Evolutionary conservation across 805 yeast species (phyloP).

Genomic region (Metschnikowia picachoensis): DNA sequence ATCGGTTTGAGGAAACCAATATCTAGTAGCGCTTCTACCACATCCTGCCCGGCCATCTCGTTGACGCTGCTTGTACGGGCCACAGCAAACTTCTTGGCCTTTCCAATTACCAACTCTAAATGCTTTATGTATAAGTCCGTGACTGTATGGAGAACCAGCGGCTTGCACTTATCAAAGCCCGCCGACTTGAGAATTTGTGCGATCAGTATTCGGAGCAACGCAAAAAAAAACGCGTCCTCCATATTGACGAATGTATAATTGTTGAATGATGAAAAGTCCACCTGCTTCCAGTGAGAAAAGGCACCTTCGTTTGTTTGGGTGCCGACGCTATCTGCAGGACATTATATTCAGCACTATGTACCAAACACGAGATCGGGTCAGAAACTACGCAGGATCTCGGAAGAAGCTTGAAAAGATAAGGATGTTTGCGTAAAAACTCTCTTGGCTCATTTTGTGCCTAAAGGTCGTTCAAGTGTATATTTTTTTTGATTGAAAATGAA

Average conservation of each 20-base stretch:
- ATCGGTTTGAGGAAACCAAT: slow-evolving; percentile 58
- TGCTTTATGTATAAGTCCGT: slow-evolving; percentile 73
- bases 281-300: no score
- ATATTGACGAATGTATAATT: slow-evolving; percentile 12
- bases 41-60: slow-evolving; percentile 57
- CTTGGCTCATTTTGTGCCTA: no score
- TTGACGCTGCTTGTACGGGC: slow-evolving; percentile 32
- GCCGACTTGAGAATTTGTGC: slow-evolving; percentile 66
- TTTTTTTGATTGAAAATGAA: no score
- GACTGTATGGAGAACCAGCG: slow-evolving; percentile 66
- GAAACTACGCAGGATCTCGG: no score
- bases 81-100: slow-evolving; percentile 48
- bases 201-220: slow-evolving; percentile 35
- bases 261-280: not conserved
- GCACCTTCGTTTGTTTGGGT: no score
- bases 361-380: no score
- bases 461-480: no score
- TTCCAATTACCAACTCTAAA: slow-evolving; percentile 49
- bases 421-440: no score
- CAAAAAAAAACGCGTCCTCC: slow-evolving; percentile 40
- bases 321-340: not conserved
- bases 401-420: no score
- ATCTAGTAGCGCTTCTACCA: slow-evolving; percentile 65
- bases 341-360: not conserved
- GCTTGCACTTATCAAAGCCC: slow-evolving; percentile 80